A percentile compares a stretch with the other conserved stretches of the same genome.
These are phyloP conservation scores for Rhypophila decipiens DNA, from an alignment of 495 filamentous ascomycete genomes.

Conservation along the genomic window DNA sequence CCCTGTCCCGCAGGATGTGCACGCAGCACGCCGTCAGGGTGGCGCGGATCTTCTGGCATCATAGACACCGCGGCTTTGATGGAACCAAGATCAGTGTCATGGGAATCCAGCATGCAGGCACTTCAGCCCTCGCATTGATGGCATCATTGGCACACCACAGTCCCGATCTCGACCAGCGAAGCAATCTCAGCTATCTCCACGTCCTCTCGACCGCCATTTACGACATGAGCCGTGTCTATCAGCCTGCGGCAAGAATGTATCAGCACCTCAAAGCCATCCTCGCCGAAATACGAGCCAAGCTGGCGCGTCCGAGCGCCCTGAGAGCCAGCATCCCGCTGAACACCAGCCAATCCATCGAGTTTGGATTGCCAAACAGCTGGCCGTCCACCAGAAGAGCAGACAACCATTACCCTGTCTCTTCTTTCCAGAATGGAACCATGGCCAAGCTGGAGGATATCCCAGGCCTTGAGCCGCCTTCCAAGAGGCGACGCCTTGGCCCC, in stretches of 20 bases:
- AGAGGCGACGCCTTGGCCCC: not conserved
- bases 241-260: slow-evolving; percentile 30
- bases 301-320: slow-evolving; percentile 14
- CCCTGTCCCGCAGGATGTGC: slow-evolving; percentile 40
- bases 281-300: slow-evolving; percentile 25
- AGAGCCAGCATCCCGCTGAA: slow-evolving; percentile 3
- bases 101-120: slow-evolving; percentile 46
- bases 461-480: too few species aligned
- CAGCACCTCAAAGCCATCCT: slow-evolving; percentile 28
- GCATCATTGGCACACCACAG: slow-evolving; percentile 38
- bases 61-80: slow-evolving; percentile 45
- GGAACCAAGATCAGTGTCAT: slow-evolving; percentile 37
- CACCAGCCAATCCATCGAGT: too few species aligned
- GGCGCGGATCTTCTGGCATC: slow-evolving; percentile 46
- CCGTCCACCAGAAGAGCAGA: too few species aligned
- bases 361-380: too few species aligned
- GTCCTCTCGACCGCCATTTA: slow-evolving; percentile 34
- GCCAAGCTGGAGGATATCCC: too few species aligned
- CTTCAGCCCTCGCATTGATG: slow-evolving; percentile 46
- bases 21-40: slow-evolving; percentile 47
- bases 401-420: too few species aligned
- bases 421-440: too few species aligned
- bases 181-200: slow-evolving; percentile 30
- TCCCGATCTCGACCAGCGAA: slow-evolving; percentile 25
- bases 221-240: slow-evolving; percentile 35